phyloP scores from a whole-genome alignment of 192 early-diverging fungal genomes.

The Phycomyces blakesleeanus region DNA sequence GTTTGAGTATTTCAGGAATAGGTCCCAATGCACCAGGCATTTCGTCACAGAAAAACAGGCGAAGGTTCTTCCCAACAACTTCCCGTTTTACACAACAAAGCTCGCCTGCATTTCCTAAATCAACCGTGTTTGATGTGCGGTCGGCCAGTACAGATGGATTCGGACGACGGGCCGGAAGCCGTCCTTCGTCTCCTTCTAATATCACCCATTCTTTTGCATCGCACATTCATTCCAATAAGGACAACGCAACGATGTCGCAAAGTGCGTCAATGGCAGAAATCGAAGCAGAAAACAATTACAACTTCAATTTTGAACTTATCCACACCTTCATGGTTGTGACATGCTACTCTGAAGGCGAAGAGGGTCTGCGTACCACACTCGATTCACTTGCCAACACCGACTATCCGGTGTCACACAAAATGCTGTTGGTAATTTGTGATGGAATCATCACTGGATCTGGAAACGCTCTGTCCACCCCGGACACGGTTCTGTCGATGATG shows the following conservation, averaged over 20 bases:
- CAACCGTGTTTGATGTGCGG: not conserved
- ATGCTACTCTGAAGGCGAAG: constrained; percentile 76
- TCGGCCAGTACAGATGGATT: not conserved
- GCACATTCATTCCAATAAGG: constrained; percentile 1
- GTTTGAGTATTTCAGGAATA: not conserved
- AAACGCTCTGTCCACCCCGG: constrained; percentile 68
- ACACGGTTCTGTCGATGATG: constrained; percentile 78
- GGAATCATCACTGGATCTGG: constrained; percentile 75
- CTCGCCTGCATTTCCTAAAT: constrained; percentile 3
- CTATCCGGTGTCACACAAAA: constrained; percentile 72
- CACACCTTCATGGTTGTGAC: constrained; percentile 75
- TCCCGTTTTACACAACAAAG: constrained; percentile 34
- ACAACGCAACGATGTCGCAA: not conserved
- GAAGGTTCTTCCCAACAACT: constrained; percentile 39
- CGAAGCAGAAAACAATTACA: constrained; percentile 33
- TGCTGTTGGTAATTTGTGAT: constrained; percentile 76
- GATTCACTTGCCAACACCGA: constrained; percentile 74
- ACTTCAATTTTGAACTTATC: constrained; percentile 54
- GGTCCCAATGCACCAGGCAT: not conserved
- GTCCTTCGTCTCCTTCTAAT: not conserved
- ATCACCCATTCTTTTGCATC: constrained; percentile 15
- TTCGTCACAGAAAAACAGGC: constrained; percentile 45
- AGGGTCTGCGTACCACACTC: constrained; percentile 67
- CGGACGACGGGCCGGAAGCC: not conserved
- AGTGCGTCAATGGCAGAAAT: constrained; percentile 14